phyloP scores from a whole-genome alignment of 78 protist genomes.

The Isochrysis galbana region DNA sequence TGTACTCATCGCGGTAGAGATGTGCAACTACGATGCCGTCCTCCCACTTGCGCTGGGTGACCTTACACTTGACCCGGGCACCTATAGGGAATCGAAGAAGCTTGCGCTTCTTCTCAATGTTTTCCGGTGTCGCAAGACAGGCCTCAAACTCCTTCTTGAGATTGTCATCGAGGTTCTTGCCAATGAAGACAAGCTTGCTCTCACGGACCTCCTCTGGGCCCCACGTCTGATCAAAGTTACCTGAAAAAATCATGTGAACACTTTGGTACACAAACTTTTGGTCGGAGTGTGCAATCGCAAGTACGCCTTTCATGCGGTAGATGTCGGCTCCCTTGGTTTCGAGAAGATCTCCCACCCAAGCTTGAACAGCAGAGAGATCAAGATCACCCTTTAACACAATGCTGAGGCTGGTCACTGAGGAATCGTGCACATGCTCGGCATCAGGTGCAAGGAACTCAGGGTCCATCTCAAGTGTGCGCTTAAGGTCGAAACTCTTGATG shows the following conservation, averaged over 20 bases:
- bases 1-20: background rate
- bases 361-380: background rate
- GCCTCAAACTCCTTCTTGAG: constrained; percentile 1
- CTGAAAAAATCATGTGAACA: constrained; percentile 25
- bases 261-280: constrained; percentile 4
- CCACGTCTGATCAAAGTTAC: background rate
- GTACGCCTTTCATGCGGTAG: constrained; percentile 39
- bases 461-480: background rate
- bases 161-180: constrained; percentile 40
- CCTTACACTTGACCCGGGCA: background rate
- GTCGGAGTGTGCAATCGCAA: background rate
- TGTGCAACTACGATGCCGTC: background rate
- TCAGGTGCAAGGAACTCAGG: constrained; percentile 20
- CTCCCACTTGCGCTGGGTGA: background rate
- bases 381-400: background rate
- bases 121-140: background rate
- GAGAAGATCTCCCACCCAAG: background rate
- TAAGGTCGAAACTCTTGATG: constrained; percentile 31
- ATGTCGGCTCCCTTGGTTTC: constrained; percentile 11
- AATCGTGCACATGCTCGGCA: constrained; percentile 33
- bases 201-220: background rate
- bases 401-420: background rate
- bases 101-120: background rate
- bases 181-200: constrained; percentile 49
- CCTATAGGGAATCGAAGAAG: background rate